Conservation (phyloP, 1,284 basidiomycete species). For the Cryptococcus amylolentus region DNA sequence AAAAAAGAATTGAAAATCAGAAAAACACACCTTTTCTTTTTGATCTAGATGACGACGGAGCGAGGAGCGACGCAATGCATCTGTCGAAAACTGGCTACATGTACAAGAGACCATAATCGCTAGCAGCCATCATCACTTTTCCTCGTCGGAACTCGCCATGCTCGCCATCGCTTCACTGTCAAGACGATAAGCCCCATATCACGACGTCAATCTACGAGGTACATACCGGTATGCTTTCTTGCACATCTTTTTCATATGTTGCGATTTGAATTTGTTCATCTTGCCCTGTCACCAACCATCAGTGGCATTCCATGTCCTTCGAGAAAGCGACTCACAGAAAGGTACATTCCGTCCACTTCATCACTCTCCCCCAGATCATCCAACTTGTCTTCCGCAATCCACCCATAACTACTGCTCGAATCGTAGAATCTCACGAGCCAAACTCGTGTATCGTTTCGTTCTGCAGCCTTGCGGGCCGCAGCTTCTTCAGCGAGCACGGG, state of each 20-base stretch:
- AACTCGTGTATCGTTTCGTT: conserved; percentile 31
- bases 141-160: background rate
- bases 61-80: background rate
- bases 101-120: no score
- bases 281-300: conserved; percentile 30
- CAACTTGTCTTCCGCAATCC: conserved; percentile 55
- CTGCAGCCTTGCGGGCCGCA: conserved; percentile 27
- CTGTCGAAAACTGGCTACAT: background rate
- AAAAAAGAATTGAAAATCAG: no score
- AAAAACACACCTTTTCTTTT: no score
- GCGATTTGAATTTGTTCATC: conserved; percentile 21
- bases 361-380: conserved; percentile 52
- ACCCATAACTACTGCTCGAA: conserved; percentile 59
- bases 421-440: conserved; percentile 69
- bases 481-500: conserved; percentile 51
- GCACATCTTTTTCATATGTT: conserved; percentile 13
- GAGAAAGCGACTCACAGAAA: conserved; percentile 21
- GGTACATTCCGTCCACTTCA: conserved; percentile 36
- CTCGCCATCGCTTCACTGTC: background rate
- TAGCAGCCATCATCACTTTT: background rate
- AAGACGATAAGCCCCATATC: no score
- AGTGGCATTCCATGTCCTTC: background rate
- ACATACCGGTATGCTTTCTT: conserved; percentile 33
- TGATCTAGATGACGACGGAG: background rate
- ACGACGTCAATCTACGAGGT: background rate